phyloP scores from a whole-genome alignment of 768 basidiomycete genomes.

The Lactarius deliciosus region DNA sequence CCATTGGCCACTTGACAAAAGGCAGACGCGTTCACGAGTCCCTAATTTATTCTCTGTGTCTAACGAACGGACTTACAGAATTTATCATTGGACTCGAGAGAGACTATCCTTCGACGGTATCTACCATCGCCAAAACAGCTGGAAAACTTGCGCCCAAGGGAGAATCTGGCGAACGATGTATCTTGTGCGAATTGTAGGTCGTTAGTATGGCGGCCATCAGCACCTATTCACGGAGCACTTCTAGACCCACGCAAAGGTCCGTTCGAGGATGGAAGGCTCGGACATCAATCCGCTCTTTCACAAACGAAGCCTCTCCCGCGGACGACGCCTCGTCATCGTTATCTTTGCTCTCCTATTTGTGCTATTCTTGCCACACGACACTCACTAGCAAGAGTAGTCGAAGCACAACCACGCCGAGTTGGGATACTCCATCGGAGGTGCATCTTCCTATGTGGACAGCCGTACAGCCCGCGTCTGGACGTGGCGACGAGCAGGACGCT shows the following conservation, averaged over 20 bases:
- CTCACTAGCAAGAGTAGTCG: slow-evolving; percentile 59
- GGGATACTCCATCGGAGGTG: slow-evolving; percentile 5
- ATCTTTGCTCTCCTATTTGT: slow-evolving; percentile 46
- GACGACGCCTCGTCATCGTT: slow-evolving; percentile 15
- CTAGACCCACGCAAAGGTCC: slow-evolving; percentile 61
- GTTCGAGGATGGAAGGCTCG: slow-evolving; percentile 72
- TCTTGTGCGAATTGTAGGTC: slow-evolving; percentile 62
- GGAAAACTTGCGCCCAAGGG: slow-evolving; percentile 72
- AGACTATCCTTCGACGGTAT: slow-evolving; percentile 85
- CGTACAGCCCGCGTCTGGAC: slow-evolving; percentile 3
- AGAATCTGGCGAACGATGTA: slow-evolving; percentile 48
- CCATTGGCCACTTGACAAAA: slow-evolving; percentile 67
- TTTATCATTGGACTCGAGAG: slow-evolving; percentile 79
- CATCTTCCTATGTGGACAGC: slow-evolving; percentile 32
- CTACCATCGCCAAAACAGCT: slow-evolving; percentile 77
- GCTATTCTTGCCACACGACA: slow-evolving; percentile 63
- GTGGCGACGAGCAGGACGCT: neutral
- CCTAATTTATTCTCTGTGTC: neutral
- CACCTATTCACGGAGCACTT: slow-evolving; percentile 4
- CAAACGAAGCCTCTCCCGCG: slow-evolving; percentile 25
- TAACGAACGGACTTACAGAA: slow-evolving; percentile 42
- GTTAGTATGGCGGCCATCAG: neutral
- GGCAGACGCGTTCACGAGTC: slow-evolving; percentile 40
- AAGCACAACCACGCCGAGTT: slow-evolving; percentile 33
- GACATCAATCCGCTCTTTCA: slow-evolving; percentile 67